phyloP scores from a whole-genome alignment of 805 yeast genomes.

The Candida andamanensis region DNA sequence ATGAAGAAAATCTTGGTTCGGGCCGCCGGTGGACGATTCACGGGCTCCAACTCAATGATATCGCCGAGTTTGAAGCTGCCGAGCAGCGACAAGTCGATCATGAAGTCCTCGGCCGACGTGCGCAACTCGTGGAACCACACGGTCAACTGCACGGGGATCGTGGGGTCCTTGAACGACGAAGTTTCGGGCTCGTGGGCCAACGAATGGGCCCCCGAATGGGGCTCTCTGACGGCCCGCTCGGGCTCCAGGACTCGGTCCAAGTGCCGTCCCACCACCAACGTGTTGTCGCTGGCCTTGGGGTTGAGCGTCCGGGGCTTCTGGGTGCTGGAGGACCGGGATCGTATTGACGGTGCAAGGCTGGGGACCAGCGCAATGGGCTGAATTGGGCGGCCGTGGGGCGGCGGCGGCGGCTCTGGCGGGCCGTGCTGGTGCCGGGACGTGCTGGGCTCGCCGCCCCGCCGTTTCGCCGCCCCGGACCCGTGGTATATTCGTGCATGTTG shows the following conservation, averaged over 20 bases:
- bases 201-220: conserved; percentile 6
- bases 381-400: conserved; percentile 1
- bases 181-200: too few relatives aligned
- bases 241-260: conserved; percentile 3
- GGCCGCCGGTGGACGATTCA: conserved; percentile 17
- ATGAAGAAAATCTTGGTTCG: conserved; percentile 14
- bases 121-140: conserved; percentile 70
- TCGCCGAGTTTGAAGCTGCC: conserved; percentile 72
- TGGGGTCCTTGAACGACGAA: conserved; percentile 8
- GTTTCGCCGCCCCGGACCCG: not conserved
- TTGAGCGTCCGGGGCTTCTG: conserved; percentile 5
- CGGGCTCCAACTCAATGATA: conserved; percentile 61
- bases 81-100: conserved; percentile 53
- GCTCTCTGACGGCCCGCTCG: conserved; percentile 8
- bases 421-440: conserved; percentile 2
- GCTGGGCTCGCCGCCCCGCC: not conserved
- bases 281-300: conserved; percentile 10
- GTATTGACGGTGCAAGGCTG: conserved; percentile 7
- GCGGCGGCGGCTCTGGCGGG: not conserved
- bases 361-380: conserved; percentile 17
- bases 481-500: conserved; percentile 25
- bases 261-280: conserved; percentile 12
- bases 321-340: conserved; percentile 10
- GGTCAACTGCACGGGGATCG: conserved; percentile 34
- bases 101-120: conserved; percentile 51